Evolutionary conservation across 2,329 filamentous ascomycete genomes (phyloP), one percentile per base, ranked within the genome.

Genomic region (Colletotrichum australisinense): DNA sequence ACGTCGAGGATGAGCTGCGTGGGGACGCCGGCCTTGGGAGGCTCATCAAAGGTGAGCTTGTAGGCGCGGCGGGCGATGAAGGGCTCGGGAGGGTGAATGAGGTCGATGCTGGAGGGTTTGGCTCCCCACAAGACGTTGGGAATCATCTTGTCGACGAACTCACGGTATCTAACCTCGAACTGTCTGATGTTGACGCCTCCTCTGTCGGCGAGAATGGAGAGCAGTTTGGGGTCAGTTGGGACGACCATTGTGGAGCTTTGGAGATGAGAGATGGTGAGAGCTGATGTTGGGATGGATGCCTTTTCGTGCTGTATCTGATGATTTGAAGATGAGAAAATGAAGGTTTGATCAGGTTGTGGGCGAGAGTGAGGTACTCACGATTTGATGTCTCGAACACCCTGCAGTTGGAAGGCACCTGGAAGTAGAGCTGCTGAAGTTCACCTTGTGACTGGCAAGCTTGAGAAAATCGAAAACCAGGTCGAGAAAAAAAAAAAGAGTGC

Each of bases 1-100:
- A 60, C 14, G 28, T 67, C 56, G 56, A 67, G 53, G 4, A 67
- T 38, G 38, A 67, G 56, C 35, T 60, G 64, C 42, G n/a, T 67
- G 19, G 56, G 28, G 6, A 67, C 56, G 28, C 65, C 65, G 28
- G 65, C 42, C 65, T 8, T 52, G 16, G 65, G 65, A 24, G 55
- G 55, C 11, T n/a, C 16, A 22, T 46, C 65, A 28, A 67, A 60
- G 38, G 58, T 28, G 64, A 67, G 9, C 38, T 38, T 67, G 28
- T 52, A 60, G 55, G 32, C 5, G n/a, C 64, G 64, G 38, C 28
- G 42, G 4, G 38, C 56, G 26, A 60, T 19, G 12, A 35, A 8
- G 7, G 65, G 65, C n/a, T 67, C 42, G 38, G 9, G 65, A 56
- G 5, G 24, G 28, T 26, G 42, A 16, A 60, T 16, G 4, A 28